These are phyloP conservation scores for Saccharomycopsis hybrid DNA, from an alignment of 1,139 yeast genomes.

Conservation along the genomic window DNA sequence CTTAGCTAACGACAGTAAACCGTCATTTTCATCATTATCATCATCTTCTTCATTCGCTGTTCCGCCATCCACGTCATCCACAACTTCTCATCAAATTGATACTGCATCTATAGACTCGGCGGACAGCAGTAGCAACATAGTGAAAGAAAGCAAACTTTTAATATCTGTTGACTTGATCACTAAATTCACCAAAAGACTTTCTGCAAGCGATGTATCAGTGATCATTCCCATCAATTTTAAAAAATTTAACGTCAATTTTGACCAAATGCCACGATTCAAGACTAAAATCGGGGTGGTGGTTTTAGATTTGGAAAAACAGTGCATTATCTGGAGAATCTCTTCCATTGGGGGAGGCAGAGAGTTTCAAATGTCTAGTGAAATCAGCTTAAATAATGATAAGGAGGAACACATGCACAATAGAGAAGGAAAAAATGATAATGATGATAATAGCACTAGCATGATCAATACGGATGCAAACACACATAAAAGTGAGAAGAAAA, in stretches of 20 bases:
- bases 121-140: background rate
- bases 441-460: slow-evolving; percentile 28
- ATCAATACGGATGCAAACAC: no score
- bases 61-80: background rate
- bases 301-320: slow-evolving; percentile 59
- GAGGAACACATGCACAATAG: no score
- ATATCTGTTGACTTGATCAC: slow-evolving; percentile 45
- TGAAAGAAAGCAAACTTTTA: slow-evolving; percentile 35
- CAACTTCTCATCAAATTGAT: no score
- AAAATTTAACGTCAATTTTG: slow-evolving; percentile 43
- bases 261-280: slow-evolving; percentile 52
- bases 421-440: slow-evolving; percentile 31
- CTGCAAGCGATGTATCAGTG: slow-evolving; percentile 52
- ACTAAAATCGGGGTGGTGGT: slow-evolving; percentile 62
- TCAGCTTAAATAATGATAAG: slow-evolving; percentile 45
- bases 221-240: slow-evolving; percentile 56
- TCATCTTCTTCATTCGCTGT: background rate
- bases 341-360: slow-evolving; percentile 49
- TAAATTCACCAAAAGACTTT: slow-evolving; percentile 58
- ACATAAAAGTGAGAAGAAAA: no score
- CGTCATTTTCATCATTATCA: background rate
- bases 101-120: background rate
- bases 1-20: background rate
- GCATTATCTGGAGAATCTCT: slow-evolving; percentile 55
- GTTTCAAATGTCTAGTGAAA: slow-evolving; percentile 56